Evolutionary conservation across 441 rosid genomes (phyloP).

Genomic region (Lepidium campestre): DNA sequence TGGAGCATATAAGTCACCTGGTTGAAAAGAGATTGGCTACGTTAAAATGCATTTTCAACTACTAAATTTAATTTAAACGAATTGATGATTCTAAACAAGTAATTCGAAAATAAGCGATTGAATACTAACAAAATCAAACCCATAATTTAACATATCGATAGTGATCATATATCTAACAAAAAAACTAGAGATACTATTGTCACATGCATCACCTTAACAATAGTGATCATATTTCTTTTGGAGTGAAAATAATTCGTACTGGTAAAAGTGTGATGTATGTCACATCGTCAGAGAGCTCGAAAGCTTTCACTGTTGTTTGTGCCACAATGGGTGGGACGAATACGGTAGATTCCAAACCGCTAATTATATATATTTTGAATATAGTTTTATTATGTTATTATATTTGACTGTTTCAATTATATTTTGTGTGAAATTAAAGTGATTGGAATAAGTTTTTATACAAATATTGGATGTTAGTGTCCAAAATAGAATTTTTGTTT

Average conservation of each 20-base stretch:
- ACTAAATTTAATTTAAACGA: too few species aligned
- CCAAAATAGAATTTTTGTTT: too few species aligned
- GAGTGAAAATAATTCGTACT: neutral
- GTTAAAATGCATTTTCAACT: too few species aligned
- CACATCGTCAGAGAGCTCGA: constrained; percentile 12
- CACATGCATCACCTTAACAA: neutral
- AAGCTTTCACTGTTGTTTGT: neutral
- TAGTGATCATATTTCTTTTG: neutral
- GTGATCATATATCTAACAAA: neutral
- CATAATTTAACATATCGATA: too few species aligned
- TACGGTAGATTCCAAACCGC: neutral
- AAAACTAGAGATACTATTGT: neutral
- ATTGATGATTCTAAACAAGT: too few species aligned
- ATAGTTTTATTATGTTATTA: neutral
- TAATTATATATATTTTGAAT: neutral
- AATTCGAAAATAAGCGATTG: too few species aligned
- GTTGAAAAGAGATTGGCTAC: too few species aligned
- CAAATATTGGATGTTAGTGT: neutral
- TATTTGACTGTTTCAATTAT: neutral
- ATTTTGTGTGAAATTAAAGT: neutral
- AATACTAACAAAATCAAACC: too few species aligned
- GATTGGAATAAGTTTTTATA: neutral
- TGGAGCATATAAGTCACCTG: too few species aligned
- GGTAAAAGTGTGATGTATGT: constrained; percentile 2
- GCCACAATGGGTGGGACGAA: neutral